Base-by-base conservation (phyloP, 352 stramenopile species). In the Pilasporangium apinafurcum region DNA sequence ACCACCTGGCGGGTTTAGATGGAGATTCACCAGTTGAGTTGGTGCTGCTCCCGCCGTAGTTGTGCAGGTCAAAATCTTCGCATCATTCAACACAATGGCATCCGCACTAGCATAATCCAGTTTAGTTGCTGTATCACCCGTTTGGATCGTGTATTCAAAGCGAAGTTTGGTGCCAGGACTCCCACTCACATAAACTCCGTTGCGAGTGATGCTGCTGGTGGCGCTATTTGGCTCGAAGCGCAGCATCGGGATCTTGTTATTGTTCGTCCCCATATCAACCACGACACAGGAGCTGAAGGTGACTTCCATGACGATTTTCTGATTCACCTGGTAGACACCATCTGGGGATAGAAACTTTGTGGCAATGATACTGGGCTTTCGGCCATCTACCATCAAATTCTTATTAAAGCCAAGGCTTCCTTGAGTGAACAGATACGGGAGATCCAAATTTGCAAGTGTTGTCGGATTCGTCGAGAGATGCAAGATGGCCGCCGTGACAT, bases 121-220 rank as follows among this genome's bases (percentile, higher is more conserved):
- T 30, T 79, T 59, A 4, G 42, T 55, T 0, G 79, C 44, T 4
- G 68, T 83, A 36, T 94, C 82, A 14, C 80, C 82, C 2, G 75
- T 87, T 34, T 81, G 61, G 5, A 94, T 61, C 2, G 53, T 71
- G 48, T 92, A 94, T 45, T 88, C 60, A 18, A 94, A 94, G 1
- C 71, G 62, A 17, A 94, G 33, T 7, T 52, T 68, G 0, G 52
- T 54, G 20, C 68, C 56, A 1, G 64, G 58, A 35, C 69, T 83
- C 4, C 71, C 75, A 21, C 77, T 70, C 13, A 82, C 53, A 25
- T 87, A 92, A 2, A 43, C 13, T 1, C 52, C 82, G 37, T 84
- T 80, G 9, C 82, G 65, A 20, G 62, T 81, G 40, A 91, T 84
- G 2, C 52, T 64, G 9, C 49, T 61, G 0, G 70, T 45, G 20